Evolutionary conservation across 441 rosid species (phyloP).

Genomic region (Populus tomentosa): DNA sequence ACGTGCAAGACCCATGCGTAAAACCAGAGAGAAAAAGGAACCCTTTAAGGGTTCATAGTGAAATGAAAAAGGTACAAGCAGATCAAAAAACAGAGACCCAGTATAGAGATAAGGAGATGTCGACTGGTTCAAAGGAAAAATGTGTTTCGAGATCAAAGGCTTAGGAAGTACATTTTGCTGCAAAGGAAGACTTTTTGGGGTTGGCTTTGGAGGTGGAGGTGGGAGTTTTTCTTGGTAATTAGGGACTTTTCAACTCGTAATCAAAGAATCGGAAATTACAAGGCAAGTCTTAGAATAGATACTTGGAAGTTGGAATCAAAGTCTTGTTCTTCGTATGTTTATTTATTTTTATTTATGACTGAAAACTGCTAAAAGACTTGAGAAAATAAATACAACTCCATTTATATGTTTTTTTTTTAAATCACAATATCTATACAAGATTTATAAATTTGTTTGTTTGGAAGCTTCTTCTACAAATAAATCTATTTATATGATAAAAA

Average conservation of each 20-base stretch:
- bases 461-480: too few relatives aligned
- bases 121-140: too few relatives aligned
- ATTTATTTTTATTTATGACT: too few relatives aligned
- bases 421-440: neutral
- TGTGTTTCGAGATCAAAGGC: neutral
- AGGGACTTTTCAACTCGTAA: too few relatives aligned
- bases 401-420: too few relatives aligned
- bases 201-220: neutral
- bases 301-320: neutral
- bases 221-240: too few relatives aligned
- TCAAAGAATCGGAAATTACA: neutral
- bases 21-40: neutral
- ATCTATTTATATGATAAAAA: too few relatives aligned
- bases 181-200: neutral
- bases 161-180: neutral
- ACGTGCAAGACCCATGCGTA: slow-evolving; percentile 3
- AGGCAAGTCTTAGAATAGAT: neutral
- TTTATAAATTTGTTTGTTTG: too few relatives aligned
- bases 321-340: neutral
- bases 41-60: neutral
- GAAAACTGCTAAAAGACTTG: neutral
- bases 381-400: too few relatives aligned
- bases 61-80: neutral
- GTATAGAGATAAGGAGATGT: neutral
- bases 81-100: neutral